phyloP scores from a whole-genome alignment of 1,139 yeast genomes.

The Zygotorulaspora mrakii region DNA sequence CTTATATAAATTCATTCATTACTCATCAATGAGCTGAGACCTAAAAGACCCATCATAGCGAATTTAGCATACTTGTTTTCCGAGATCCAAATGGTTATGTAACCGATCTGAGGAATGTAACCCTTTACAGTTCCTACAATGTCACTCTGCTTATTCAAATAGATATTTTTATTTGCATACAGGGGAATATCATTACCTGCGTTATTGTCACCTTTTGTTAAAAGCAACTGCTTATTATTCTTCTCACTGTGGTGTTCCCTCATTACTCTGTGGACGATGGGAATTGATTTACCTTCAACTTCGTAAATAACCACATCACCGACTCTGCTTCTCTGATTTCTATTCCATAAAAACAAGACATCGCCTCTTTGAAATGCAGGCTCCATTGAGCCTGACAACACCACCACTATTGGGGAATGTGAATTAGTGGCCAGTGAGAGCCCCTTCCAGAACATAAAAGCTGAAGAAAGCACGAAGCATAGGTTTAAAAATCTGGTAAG shows the following conservation, averaged over 20 bases:
- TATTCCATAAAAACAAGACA: conserved; percentile 84
- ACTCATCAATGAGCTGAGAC: conserved; percentile 29
- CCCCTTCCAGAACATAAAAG: conserved; percentile 90
- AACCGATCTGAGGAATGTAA: conserved; percentile 88
- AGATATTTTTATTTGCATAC: conserved; percentile 72
- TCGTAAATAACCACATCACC: conserved; percentile 99
- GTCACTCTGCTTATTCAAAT: conserved; percentile 71
- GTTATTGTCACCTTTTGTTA: conserved; percentile 96
- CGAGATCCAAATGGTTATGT: conserved; percentile 85
- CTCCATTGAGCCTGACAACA: conserved; percentile 97
- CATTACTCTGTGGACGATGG: conserved; percentile 92
- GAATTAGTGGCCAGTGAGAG: conserved; percentile 75
- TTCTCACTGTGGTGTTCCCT: conserved; percentile 48
- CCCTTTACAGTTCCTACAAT: conserved; percentile 88
- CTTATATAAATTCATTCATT: conserved; percentile 21
- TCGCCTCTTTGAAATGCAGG: conserved; percentile 99
- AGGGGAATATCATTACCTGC: conserved; percentile 85
- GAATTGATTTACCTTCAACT: conserved; percentile 72
- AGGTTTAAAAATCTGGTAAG: conserved; percentile 60
- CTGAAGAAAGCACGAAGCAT: conserved; percentile 77
- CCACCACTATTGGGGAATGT: conserved; percentile 93
- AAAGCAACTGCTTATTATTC: conserved; percentile 57
- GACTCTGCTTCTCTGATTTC: conserved; percentile 61
- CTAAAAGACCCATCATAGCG: conserved; percentile 32
- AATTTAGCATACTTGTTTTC: conserved; percentile 52